Base-by-base conservation (phyloP, 208 protist species). In the Leishmania mexicana region DNA sequence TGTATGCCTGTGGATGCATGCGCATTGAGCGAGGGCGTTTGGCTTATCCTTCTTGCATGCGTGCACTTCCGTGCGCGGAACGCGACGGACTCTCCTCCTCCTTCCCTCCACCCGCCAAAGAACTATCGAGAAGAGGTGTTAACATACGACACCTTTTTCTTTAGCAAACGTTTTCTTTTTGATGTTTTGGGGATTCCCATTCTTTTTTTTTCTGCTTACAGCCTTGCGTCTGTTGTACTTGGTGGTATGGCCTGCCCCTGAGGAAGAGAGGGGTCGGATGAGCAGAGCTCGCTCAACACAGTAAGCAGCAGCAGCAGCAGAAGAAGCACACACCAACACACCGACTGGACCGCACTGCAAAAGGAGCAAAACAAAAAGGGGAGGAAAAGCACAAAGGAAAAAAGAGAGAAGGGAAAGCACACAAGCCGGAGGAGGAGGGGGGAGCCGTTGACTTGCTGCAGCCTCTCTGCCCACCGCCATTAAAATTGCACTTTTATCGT, bases 341-440 rank as follows among this genome's bases (percentile, higher is more conserved):
- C 49, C 7, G 21, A 74, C 40, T 74, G 68, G 8, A n/a, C 21
- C 24, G 42, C 28, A 42, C 19, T 49, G 40, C 8, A 75, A 17
- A 76, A 35, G 42, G 31, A 21, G 31, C 31, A 45, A 28, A 24
- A 49, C 11, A 79, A 54, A 38, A n/a, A 21, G 19, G 35, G 75
- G 79, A 65, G 76, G 68, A 73, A 78, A 58, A 78, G 31, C 11
- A 79, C 42, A 38, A n/a, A 21, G 19, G 35, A 78, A 76, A 65
- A 71, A 75, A 73, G 75, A 58, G 78, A 21, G 17, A 74, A 54
- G 19, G 47, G 31, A 24, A 35, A 28, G 28, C 42, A 7, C 40
- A 54, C 70, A 28, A 74, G 45, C 35, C 4, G 3, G 3, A 40
- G 67, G 42, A 35, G 31, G 31, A 35, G 31, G 45, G 51, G 17